phyloP scores from a whole-genome alignment of 164 flowering plant genomes.

The Santalum album region DNA sequence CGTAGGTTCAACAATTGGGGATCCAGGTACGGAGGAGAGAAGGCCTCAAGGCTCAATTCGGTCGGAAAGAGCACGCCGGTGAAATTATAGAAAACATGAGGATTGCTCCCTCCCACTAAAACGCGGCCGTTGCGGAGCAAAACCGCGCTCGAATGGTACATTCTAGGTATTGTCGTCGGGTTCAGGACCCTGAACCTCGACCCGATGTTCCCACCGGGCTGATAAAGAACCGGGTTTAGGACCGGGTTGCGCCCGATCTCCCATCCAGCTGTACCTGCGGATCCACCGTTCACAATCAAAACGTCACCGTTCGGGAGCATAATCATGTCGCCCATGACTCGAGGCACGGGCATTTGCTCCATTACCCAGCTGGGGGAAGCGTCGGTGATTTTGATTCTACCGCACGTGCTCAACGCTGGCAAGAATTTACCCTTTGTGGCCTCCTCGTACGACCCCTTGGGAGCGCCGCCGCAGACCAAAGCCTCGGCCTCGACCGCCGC shows the following conservation, averaged over 20 bases:
- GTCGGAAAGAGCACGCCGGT: constrained; percentile 35
- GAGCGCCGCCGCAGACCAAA: constrained; percentile 53
- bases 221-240: constrained; percentile 27
- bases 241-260: constrained; percentile 36
- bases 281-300: constrained; percentile 36
- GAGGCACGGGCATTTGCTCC: constrained; percentile 43
- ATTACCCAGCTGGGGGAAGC: constrained; percentile 37
- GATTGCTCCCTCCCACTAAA: constrained; percentile 50
- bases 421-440: constrained; percentile 16
- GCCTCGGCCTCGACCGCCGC: constrained; percentile 25
- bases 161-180: constrained; percentile 27
- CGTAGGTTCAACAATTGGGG: constrained; percentile 8
- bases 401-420: constrained; percentile 39
- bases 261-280: constrained; percentile 38
- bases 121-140: constrained; percentile 44
- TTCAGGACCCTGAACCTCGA: constrained; percentile 25
- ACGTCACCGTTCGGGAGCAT: constrained; percentile 42
- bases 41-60: constrained; percentile 42
- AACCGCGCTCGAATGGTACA: constrained; percentile 43
- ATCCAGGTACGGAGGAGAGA: constrained; percentile 33
- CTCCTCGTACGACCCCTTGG: constrained; percentile 21
- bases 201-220: constrained; percentile 18
- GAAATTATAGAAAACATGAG: constrained; percentile 28
- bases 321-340: constrained; percentile 58
- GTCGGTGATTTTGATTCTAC: constrained; percentile 33